These are phyloP conservation scores for Candida sp. DNA, from an alignment of 1,139 yeast species.

Conservation along the genomic window DNA sequence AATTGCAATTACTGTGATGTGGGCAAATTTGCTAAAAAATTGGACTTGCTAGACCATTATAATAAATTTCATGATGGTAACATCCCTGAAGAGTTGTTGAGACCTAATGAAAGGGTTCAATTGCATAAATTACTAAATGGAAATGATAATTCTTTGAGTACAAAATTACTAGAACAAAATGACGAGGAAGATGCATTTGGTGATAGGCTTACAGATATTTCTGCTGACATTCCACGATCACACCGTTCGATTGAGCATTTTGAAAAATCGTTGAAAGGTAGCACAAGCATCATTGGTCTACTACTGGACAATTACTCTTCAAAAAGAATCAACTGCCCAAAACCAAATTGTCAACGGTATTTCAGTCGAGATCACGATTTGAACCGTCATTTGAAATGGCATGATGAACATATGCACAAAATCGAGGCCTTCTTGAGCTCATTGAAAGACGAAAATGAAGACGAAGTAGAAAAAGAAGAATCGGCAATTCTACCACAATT, in stretches of 20 bases:
- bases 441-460: constrained; percentile 15
- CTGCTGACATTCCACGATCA: constrained; percentile 17
- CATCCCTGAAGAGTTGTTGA: constrained; percentile 31
- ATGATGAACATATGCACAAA: constrained; percentile 33
- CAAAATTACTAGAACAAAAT: constrained; percentile 2
- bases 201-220: constrained; percentile 9
- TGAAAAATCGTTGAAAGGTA: constrained; percentile 20
- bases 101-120: constrained; percentile 19
- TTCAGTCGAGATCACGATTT: constrained; percentile 49
- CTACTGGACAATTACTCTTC: constrained; percentile 32
- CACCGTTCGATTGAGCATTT: constrained; percentile 16
- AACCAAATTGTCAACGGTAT: constrained; percentile 40
- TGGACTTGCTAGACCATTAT: constrained; percentile 41
- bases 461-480: constrained; percentile 5
- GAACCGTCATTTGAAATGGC: constrained; percentile 55
- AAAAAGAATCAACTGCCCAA: constrained; percentile 42
- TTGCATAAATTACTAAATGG: constrained; percentile 19
- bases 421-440: constrained; percentile 30
- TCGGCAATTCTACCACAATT: constrained; percentile 3
- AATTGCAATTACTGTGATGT: constrained; percentile 51
- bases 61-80: constrained; percentile 39
- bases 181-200: constrained; percentile 11
- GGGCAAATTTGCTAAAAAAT: constrained; percentile 32
- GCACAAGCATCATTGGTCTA: constrained; percentile 29
- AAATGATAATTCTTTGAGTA: constrained; percentile 8